These are phyloP conservation scores for Suzukiozyma palmioleophila DNA, from an alignment of 1,139 yeast genomes.

Conservation along the genomic window DNA sequence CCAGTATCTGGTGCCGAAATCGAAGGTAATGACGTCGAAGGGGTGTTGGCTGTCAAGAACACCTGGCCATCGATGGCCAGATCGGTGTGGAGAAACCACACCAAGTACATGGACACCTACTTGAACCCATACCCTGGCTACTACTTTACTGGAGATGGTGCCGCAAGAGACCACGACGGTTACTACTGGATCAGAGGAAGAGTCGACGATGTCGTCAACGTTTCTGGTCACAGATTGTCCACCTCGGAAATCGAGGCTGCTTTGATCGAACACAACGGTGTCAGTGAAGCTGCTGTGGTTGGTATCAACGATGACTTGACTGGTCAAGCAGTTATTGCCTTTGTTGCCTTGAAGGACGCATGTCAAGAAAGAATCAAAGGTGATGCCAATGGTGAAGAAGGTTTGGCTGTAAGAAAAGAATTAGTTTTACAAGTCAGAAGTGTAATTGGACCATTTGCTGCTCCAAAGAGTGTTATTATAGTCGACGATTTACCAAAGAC, in stretches of 20 bases:
- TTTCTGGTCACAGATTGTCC: conserved; percentile 94
- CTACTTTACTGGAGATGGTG: conserved; percentile 98
- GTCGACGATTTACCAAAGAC: conserved; percentile 96
- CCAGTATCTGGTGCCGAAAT: conserved; percentile 86
- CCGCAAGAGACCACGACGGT: conserved; percentile 95
- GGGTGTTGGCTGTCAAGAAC: conserved; percentile 83
- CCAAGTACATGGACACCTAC: conserved; percentile 88
- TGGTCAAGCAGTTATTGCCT: conserved; percentile 96
- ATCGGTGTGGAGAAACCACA: conserved; percentile 89
- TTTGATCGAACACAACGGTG: conserved; percentile 70
- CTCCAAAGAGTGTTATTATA: conserved; percentile 86
- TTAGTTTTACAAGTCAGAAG: conserved; percentile 85
- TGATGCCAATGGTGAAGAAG: conserved; percentile 45
- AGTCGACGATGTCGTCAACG: conserved; percentile 97
- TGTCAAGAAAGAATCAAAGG: conserved; percentile 35
- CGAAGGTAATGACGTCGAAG: conserved; percentile 88
- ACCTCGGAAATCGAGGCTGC: conserved; percentile 98
- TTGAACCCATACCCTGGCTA: conserved; percentile 93
- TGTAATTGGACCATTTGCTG: conserved; percentile 97
- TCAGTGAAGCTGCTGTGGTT: conserved; percentile 92
- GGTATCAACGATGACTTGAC: conserved; percentile 94
- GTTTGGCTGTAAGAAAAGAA: conserved; percentile 69
- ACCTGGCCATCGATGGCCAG: conserved; percentile 99
- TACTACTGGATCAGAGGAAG: conserved; percentile 98
- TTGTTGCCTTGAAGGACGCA: conserved; percentile 75